Conservation (phyloP, 192 early-diverging fungal genomes). For the Coemansia sp. region DNA sequence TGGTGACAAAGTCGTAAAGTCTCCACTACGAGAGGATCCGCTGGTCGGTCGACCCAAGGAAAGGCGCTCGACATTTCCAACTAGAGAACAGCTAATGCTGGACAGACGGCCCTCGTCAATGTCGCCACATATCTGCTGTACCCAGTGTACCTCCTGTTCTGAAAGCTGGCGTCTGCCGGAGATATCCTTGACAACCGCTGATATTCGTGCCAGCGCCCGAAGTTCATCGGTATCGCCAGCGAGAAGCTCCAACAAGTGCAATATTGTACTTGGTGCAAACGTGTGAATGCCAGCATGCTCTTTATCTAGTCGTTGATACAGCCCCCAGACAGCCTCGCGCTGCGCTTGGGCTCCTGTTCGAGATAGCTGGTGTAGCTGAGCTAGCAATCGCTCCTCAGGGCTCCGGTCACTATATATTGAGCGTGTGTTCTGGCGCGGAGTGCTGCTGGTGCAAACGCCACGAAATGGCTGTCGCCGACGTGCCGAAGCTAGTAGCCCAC, state of each 20-base stretch:
- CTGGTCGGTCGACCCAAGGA: not conserved
- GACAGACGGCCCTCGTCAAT: conserved; percentile 1
- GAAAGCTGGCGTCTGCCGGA: conserved; percentile 16
- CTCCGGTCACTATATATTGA: not conserved
- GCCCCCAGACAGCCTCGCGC: conserved; percentile 36
- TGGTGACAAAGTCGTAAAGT: not conserved
- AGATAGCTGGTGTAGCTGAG: conserved; percentile 17
- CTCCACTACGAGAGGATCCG: not conserved
- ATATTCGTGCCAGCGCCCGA: conserved; percentile 32
- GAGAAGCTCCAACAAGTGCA: conserved; percentile 35
- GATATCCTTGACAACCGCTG: conserved; percentile 13
- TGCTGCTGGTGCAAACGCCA: not conserved
- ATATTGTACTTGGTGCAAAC: conserved; percentile 18
- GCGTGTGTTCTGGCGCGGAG: not conserved
- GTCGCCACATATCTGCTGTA: conserved; percentile 27
- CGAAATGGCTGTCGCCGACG: conserved; percentile 4
- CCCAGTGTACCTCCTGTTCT: conserved; percentile 18
- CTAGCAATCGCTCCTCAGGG: conserved; percentile 9
- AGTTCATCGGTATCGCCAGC: conserved; percentile 28
- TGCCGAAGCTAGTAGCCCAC: not conserved
- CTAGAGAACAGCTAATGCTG: not conserved
- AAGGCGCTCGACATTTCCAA: not conserved
- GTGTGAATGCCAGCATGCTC: not conserved
- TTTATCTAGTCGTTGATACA: conserved; percentile 25
- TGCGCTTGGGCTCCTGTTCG: conserved; percentile 24